phyloP scores from a whole-genome alignment of 164 flowering plant genomes.

The Annona squamosa region DNA sequence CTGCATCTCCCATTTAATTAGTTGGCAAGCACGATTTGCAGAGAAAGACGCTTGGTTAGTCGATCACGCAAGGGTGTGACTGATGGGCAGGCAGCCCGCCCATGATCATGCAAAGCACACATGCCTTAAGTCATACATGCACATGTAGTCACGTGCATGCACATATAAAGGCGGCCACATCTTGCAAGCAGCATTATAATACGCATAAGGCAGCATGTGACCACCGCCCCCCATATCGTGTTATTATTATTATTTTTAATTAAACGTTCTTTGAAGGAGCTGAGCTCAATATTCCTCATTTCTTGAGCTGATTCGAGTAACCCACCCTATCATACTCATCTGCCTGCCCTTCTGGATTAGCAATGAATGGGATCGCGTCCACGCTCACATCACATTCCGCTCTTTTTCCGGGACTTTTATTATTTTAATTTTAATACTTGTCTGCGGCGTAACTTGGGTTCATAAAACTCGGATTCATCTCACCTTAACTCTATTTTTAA shows the following conservation, averaged over 20 bases:
- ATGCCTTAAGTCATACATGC: background rate
- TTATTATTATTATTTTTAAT: too few relatives aligned
- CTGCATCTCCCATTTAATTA: too few relatives aligned
- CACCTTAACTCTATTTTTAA: too few relatives aligned
- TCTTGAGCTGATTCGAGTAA: too few relatives aligned
- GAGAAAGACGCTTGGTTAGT: background rate
- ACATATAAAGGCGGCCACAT: background rate
- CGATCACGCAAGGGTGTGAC: background rate
- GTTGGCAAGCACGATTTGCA: too few relatives aligned
- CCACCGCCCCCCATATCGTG: background rate
- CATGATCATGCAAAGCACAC: background rate
- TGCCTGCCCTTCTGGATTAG: constrained; percentile 7
- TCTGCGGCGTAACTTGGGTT: too few relatives aligned
- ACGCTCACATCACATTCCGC: constrained; percentile 15
- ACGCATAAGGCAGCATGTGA: background rate
- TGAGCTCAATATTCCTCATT: background rate
- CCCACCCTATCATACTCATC: background rate
- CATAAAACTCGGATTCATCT: too few relatives aligned
- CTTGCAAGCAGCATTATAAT: background rate
- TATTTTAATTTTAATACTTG: too few relatives aligned
- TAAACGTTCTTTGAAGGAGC: background rate
- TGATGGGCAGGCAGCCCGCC: background rate
- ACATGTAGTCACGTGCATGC: background rate
- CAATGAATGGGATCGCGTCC: constrained; percentile 39
- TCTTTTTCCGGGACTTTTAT: too few relatives aligned